Evolutionary conservation across 352 stramenopile species (phyloP).

Genomic region (Globisporangium ultimum): DNA sequence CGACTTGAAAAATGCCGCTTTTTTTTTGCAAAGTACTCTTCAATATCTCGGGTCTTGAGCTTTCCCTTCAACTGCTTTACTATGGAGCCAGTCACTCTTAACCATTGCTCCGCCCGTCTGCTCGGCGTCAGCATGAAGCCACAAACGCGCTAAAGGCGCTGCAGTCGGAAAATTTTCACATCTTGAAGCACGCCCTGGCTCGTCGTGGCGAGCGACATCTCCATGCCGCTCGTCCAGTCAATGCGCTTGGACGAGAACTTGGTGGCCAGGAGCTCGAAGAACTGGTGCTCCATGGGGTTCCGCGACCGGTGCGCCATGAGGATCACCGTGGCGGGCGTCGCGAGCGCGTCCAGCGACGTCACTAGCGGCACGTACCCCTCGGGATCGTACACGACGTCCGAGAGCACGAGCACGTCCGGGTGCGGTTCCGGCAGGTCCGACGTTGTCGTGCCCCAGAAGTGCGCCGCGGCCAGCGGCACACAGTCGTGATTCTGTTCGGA

Average conservation of each 20-base stretch:
- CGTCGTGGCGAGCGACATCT: neutral
- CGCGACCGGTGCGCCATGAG: conserved; percentile 77
- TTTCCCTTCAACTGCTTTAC: too few relatives aligned
- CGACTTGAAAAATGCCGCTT: too few relatives aligned
- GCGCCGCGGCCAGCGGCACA: conserved; percentile 24
- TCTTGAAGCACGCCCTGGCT: conserved; percentile 43
- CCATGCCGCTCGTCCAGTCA: conserved; percentile 31
- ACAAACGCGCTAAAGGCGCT: conserved; percentile 11
- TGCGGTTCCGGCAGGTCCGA: conserved; percentile 25
- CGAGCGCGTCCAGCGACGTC: conserved; percentile 43
- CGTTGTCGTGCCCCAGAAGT: conserved; percentile 56
- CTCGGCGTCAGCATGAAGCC: neutral
- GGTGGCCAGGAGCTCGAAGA: conserved; percentile 59
- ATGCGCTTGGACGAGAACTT: conserved; percentile 44
- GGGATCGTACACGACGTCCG: conserved; percentile 81
- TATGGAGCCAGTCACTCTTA: neutral
- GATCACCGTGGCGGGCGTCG: conserved; percentile 37
- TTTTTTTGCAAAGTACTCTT: too few relatives aligned
- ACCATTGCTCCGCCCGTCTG: neutral
- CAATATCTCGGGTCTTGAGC: too few relatives aligned
- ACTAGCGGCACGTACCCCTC: conserved; percentile 69
- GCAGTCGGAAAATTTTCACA: conserved; percentile 70
- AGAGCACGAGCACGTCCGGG: conserved; percentile 70
- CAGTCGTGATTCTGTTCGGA: neutral
- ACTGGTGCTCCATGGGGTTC: conserved; percentile 79